Percentiles rank a stretch among this genome's conserved stretches.
These are phyloP conservation scores for Tolypocladium nubicola DNA, from an alignment of 2,329 filamentous ascomycete species.

Conservation along the genomic window DNA sequence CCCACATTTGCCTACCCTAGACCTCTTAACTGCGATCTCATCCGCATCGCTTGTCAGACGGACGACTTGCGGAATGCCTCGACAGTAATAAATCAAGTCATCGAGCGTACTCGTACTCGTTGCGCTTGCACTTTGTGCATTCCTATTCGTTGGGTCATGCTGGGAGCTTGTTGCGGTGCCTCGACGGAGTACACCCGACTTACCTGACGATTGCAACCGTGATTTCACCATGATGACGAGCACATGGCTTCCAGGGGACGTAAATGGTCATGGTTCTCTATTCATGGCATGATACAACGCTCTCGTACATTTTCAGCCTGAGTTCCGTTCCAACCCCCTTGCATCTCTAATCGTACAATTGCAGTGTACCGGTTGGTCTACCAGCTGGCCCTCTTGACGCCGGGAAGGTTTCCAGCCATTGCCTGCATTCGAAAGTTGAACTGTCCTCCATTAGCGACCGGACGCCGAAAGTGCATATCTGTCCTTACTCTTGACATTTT, in stretches of 20 bases:
- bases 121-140: no score
- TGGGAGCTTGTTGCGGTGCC: no score
- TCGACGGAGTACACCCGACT: no score
- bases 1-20: not conserved
- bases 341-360: not conserved
- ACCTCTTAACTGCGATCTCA: not conserved
- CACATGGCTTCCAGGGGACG: not conserved
- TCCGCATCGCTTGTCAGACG: no score
- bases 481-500: slow-evolving; percentile 75
- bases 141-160: no score
- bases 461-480: not conserved
- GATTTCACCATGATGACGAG: no score
- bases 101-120: no score
- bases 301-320: not conserved
- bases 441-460: slow-evolving; percentile 36
- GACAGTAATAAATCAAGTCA: no score
- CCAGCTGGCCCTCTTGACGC: slow-evolving; percentile 95
- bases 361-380: slow-evolving; percentile 31
- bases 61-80: no score
- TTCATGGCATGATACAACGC: not conserved
- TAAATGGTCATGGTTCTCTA: not conserved
- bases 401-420: slow-evolving; percentile 72
- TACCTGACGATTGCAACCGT: no score
- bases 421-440: slow-evolving; percentile 91
- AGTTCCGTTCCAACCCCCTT: not conserved